Percentiles rank a stretch among this genome's conserved stretches.
phyloP scores from a whole-genome alignment of 164 flowering plant genomes.

The Amborella trichopoda region DNA sequence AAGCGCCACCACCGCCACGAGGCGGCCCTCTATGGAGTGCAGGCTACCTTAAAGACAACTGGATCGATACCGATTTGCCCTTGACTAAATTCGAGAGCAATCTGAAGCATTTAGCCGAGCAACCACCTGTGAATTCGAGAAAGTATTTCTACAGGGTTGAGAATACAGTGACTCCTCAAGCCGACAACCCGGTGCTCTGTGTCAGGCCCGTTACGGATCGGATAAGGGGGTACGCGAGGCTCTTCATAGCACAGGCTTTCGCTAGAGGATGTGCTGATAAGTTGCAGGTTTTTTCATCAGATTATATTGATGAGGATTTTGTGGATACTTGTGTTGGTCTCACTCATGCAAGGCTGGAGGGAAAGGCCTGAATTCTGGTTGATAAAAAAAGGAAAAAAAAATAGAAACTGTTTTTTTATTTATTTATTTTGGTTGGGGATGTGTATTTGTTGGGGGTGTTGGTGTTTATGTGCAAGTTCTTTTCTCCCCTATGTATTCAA shows the following conservation, averaged over 20 bases:
- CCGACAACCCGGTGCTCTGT: conserved; percentile 74
- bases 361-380: too few relatives aligned
- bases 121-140: conserved; percentile 40
- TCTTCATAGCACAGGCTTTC: conserved; percentile 54
- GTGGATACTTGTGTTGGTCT: conserved; percentile 81
- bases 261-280: conserved; percentile 40
- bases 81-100: conserved; percentile 82
- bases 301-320: conserved; percentile 78
- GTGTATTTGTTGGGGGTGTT: too few relatives aligned
- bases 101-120: conserved; percentile 60
- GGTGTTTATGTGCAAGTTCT: too few relatives aligned
- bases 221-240: conserved; percentile 58
- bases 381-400: too few relatives aligned
- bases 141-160: conserved; percentile 88
- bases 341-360: conserved; percentile 66
- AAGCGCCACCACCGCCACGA: conserved; percentile 43
- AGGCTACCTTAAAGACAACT: conserved; percentile 69
- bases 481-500: too few relatives aligned
- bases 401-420: too few relatives aligned
- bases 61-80: conserved; percentile 91
- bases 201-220: conserved; percentile 67
- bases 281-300: conserved; percentile 77
- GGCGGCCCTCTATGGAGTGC: conserved; percentile 71
- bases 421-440: too few relatives aligned
- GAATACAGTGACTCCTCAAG: conserved; percentile 85